Evolutionary conservation across 1,284 basidiomycete species (phyloP).

Genomic region (Apiotrichum siamense): DNA sequence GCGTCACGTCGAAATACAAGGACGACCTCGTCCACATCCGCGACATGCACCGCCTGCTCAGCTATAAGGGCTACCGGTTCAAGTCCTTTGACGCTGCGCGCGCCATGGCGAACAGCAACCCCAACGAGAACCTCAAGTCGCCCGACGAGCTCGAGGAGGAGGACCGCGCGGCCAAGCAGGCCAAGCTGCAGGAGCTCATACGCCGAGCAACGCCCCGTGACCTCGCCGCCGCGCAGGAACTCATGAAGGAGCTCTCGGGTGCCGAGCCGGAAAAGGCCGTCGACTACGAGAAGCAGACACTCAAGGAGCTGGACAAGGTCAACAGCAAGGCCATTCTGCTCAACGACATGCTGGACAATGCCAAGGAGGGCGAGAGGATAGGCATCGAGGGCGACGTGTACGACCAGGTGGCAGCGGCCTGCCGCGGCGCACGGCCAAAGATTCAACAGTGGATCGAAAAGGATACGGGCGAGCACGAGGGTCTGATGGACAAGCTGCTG

Average conservation of each 20-base stretch:
- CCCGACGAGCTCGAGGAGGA: conserved; percentile 80
- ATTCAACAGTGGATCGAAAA: conserved; percentile 99
- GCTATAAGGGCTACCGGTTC: conserved; percentile 93
- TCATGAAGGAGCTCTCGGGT: conserved; percentile 94
- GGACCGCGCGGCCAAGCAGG: conserved; percentile 77
- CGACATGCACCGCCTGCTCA: conserved; percentile 93
- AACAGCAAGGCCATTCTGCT: conserved; percentile 89
- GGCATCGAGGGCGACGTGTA: conserved; percentile 86
- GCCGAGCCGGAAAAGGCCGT: conserved; percentile 91
- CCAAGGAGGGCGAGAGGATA: conserved; percentile 70
- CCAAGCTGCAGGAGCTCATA: conserved; percentile 94
- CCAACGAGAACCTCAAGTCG: conserved; percentile 43
- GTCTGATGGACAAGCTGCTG: conserved; percentile 88
- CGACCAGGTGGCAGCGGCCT: conserved; percentile 86
- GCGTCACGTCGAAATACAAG: conserved; percentile 81
- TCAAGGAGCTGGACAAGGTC: conserved; percentile 86
- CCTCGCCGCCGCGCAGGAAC: conserved; percentile 88
- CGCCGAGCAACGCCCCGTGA: conserved; percentile 92
- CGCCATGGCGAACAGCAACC: conserved; percentile 50
- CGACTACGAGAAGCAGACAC: conserved; percentile 83
- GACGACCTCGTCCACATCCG: conserved; percentile 96
- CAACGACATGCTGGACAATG: conserved; percentile 95
- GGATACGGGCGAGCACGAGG: conserved; percentile 63
- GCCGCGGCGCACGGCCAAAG: conserved; percentile 79
- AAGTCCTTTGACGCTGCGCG: conserved; percentile 57